Percentiles rank a stretch among this genome's conserved stretches.
phyloP scores from a whole-genome alignment of 2,329 filamentous ascomycete genomes.

The Cordyceps militaris region DNA sequence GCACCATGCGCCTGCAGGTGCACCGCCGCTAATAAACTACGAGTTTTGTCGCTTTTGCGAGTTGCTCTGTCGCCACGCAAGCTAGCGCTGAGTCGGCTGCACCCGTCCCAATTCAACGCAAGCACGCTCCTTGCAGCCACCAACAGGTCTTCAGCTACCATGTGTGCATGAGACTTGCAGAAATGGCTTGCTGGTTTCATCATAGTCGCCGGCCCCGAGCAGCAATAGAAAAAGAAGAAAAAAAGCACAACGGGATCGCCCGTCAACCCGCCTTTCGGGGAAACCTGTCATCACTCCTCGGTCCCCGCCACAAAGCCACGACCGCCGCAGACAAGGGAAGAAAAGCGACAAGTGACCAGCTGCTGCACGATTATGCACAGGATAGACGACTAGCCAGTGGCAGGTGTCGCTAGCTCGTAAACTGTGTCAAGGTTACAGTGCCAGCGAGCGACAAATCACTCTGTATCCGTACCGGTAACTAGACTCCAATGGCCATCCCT shows the following conservation, averaged over 20 bases:
- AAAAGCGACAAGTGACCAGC: not conserved
- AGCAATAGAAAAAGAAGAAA: no score
- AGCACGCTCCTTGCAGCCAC: not conserved
- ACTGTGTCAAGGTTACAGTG: not conserved
- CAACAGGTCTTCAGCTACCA: not conserved
- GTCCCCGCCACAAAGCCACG: not conserved
- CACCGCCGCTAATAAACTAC: no score
- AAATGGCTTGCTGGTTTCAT: not conserved
- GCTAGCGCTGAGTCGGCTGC: no score
- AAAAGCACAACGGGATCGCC: no score
- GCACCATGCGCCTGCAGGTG: not conserved
- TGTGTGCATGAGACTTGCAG: not conserved
- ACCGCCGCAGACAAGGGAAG: not conserved
- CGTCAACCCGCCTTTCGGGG: no score
- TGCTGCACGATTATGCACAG: not conserved
- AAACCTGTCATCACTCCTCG: not conserved
- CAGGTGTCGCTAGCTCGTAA: not conserved
- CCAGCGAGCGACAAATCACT: not conserved
- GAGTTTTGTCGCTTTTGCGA: no score
- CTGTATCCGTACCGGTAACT: no score
- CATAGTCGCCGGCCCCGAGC: not conserved
- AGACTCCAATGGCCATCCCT: no score
- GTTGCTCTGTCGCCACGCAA: no score
- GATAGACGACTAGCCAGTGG: not conserved
- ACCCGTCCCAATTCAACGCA: not conserved